Percentiles rank a stretch among this genome's conserved stretches.
Conservation (phyloP, 208 protist genomes). For the Plasmodiophora brassicae region DNA sequence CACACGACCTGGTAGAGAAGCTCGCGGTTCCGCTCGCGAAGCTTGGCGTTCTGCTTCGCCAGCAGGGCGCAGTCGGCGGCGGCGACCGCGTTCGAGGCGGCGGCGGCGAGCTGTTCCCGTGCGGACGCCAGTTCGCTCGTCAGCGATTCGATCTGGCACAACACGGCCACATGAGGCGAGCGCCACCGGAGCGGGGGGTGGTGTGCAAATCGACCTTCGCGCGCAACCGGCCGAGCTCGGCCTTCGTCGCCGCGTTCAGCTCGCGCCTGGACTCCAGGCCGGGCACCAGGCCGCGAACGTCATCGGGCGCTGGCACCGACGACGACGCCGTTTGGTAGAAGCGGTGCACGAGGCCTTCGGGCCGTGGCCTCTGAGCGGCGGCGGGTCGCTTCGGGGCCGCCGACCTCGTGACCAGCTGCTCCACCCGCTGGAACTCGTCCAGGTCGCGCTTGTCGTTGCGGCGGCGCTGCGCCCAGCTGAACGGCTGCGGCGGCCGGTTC, state of each 20-base stretch:
- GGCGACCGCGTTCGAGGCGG: neutral
- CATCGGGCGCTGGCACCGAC: neutral
- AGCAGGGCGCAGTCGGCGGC: neutral
- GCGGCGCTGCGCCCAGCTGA: conserved; percentile 11
- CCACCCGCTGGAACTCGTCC: neutral
- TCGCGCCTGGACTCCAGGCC: neutral
- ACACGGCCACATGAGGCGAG: too few relatives aligned
- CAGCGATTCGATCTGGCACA: neutral
- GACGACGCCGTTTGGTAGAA: conserved; percentile 10
- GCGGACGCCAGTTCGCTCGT: neutral
- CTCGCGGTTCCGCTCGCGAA: neutral
- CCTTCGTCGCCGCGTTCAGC: neutral
- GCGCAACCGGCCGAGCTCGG: neutral
- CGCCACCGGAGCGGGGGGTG: too few relatives aligned
- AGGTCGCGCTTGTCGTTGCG: neutral
- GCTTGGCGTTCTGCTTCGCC: conserved; percentile 24
- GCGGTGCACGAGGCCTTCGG: neutral
- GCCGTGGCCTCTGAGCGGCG: neutral
- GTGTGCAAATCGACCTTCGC: neutral
- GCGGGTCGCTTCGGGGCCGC: neutral
- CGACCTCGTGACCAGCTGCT: neutral
- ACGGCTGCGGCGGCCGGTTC: too few relatives aligned
- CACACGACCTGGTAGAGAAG: neutral
- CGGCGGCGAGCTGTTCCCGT: neutral
- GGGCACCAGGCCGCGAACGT: neutral